phyloP scores from a whole-genome alignment of 129 eudicot species.

The Ambrosia trifida region DNA sequence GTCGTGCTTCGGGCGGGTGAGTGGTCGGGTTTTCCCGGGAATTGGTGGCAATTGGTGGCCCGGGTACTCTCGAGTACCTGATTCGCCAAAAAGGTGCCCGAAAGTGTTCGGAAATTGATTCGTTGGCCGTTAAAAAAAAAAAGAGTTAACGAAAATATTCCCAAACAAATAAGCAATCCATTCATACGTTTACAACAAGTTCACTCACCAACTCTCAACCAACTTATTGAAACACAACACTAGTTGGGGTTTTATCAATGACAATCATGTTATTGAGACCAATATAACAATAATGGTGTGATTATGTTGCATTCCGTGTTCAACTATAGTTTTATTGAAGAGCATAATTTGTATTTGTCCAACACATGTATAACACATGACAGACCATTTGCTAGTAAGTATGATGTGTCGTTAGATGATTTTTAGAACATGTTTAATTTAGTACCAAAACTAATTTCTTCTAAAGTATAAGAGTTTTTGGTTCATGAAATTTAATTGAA shows the following conservation, averaged over 20 bases:
- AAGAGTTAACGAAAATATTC: background rate
- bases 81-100: too few species aligned
- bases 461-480: background rate
- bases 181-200: too few species aligned
- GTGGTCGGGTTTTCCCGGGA: too few species aligned
- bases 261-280: slow-evolving; percentile 1
- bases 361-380: background rate
- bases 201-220: slow-evolving; percentile 1
- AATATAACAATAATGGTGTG: slow-evolving; percentile 1
- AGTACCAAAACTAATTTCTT: background rate
- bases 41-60: too few species aligned
- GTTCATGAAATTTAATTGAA: background rate
- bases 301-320: slow-evolving; percentile 8
- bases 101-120: too few species aligned
- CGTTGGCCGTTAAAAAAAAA: too few species aligned
- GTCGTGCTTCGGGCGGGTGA: too few species aligned
- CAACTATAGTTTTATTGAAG: background rate
- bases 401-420: background rate
- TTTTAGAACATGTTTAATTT: background rate
- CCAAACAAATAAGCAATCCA: too few species aligned
- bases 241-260: background rate
- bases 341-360: background rate
- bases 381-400: background rate
- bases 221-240: slow-evolving; percentile 3
- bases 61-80: too few species aligned